Evolutionary conservation across 345 rosid genomes (phyloP), one percentile per base, ranked within the genome.

Genomic region (Lepidium aucheri): DNA sequence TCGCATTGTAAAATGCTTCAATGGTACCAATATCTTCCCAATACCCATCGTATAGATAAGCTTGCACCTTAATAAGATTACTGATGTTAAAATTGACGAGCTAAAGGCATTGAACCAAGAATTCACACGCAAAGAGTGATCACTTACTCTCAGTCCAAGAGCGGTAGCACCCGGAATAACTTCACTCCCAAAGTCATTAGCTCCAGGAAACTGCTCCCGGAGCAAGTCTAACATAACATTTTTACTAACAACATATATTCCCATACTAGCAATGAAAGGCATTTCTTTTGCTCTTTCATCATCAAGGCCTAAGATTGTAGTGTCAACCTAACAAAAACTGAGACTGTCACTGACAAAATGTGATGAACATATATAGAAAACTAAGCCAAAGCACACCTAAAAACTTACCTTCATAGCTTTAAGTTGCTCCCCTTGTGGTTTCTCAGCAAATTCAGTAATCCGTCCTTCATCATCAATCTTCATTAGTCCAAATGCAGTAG

Each of bases 181-280:
- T 84, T 93, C 98, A 76, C 98, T 93, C 50, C 97, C 98, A 13
- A 93, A 93, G 82, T 93, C 98, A 78, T 93, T 93, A 72, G 98
- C 98, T 63, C 91, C 94, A 7, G 98, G 98, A 73, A 93, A 93
- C 87, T 73, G 86, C 9, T 93, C 94, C 24, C 87, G 72, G 18
- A 93, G 91, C 57, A 93, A 88, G 70, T 89, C 80, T 42, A 93
- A 58, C 98, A 93, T 93, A 46, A 84, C 98, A 76, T 87, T 70
- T 77, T 93, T 93, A 74, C 97, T 89, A 50, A 89, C 87, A 33
- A 93, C 97, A 75, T 93, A 93, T 59, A 93, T 93, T 11, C 98
- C 98, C 98, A 93, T 93, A 58, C 98, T 93, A 69, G 98, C 98
- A 82, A 93, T 89, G 70, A 39, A 93, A 70, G 98, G 98, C 96